A percentile compares a stretch with the other conserved stretches of the same genome.
Evolutionary conservation across 371 early-diverging fungal genomes (phyloP).

Genomic region (Fennellomyces sp.): DNA sequence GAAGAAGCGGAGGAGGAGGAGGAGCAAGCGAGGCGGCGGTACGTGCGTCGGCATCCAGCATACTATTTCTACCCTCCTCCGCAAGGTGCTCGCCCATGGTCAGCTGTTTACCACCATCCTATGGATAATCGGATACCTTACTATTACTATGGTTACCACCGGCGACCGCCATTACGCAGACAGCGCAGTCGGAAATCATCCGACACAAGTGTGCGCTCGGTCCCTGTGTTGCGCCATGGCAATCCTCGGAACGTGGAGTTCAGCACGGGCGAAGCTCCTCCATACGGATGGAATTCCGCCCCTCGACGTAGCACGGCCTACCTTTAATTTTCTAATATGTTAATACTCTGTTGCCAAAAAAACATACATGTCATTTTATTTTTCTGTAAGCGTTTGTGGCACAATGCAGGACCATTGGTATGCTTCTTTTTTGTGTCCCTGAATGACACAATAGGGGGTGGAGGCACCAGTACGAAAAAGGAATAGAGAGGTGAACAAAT

Average conservation of each 20-base stretch:
- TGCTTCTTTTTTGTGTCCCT: neutral
- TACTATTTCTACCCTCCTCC: neutral
- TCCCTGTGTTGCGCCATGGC: neutral
- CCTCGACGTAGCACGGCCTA: no score
- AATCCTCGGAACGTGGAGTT: no score
- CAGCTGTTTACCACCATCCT: neutral
- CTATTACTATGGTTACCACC: neutral
- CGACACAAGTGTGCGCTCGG: neutral
- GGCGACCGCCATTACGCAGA: neutral
- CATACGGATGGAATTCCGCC: no score
- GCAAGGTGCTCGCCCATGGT: neutral
- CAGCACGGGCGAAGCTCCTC: no score
- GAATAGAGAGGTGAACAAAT: conserved; percentile 4
- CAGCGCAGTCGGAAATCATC: conserved; percentile 1
- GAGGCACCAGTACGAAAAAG: neutral
- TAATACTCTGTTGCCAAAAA: no score
- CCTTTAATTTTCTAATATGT: no score
- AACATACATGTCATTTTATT: no score
- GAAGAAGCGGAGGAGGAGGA: neutral
- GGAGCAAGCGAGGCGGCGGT: neutral
- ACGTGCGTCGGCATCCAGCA: neutral
- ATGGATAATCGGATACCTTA: neutral
- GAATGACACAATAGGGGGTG: neutral
- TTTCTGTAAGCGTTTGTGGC: no score
- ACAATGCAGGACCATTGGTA: no score